phyloP scores from a whole-genome alignment of 441 rosid genomes.

The Eruca vesicaria region DNA sequence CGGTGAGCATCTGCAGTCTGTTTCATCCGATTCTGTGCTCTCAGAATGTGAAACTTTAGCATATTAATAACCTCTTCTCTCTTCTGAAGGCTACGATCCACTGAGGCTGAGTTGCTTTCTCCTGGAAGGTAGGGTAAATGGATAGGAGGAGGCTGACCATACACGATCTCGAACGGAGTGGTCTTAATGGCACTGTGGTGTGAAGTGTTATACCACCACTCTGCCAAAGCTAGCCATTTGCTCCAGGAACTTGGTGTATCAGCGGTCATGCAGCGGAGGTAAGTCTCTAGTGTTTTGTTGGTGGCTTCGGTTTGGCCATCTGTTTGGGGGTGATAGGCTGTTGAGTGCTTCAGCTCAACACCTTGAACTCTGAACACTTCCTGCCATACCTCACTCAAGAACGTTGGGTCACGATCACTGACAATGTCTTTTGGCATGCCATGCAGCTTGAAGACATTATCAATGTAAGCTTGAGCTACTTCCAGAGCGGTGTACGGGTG shows the following conservation, averaged over 20 bases:
- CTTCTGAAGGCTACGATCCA: not conserved
- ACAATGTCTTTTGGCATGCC: not conserved
- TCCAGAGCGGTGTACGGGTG: not conserved
- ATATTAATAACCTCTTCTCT: not conserved
- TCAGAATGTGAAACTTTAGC: constrained; percentile 34
- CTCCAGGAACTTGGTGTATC: not conserved
- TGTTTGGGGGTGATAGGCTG: not conserved
- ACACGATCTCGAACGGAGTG: not conserved
- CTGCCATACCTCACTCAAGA: not conserved
- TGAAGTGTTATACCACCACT: not conserved
- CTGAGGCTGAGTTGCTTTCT: not conserved
- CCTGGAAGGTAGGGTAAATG: not conserved
- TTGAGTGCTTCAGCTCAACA: not conserved
- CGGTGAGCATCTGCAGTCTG: constrained; percentile 62
- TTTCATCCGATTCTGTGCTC: constrained; percentile 74
- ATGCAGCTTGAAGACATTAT: not conserved
- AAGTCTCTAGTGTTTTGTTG: not conserved
- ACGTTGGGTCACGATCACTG: not conserved
- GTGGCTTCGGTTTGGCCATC: not conserved
- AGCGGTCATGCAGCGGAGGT: not conserved
- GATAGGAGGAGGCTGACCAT: not conserved
- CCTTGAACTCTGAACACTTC: not conserved
- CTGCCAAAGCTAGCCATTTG: not conserved
- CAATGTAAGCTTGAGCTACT: not conserved
- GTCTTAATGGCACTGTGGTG: not conserved